Conservation (phyloP, 805 yeast species). For the Candida pseudofarinosa region DNA sequence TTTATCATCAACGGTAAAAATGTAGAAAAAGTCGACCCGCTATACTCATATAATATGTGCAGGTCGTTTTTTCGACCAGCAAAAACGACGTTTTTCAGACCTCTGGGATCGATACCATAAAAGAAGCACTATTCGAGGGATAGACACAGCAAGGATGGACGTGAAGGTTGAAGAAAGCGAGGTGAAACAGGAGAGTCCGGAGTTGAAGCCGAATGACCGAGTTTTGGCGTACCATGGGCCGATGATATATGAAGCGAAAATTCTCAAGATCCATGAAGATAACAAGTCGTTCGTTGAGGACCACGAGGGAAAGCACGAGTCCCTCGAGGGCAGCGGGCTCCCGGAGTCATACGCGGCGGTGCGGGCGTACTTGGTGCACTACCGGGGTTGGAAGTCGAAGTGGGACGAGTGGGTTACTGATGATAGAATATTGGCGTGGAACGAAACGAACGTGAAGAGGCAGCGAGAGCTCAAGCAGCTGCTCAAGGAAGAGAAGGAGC, state of each 20-base stretch:
- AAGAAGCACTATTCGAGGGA: neutral
- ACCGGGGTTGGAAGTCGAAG: conserved; percentile 90
- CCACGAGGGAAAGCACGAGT: conserved; percentile 36
- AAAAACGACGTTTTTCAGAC: neutral
- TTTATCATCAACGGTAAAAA: neutral
- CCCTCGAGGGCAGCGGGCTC: conserved; percentile 24
- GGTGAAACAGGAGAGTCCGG: neutral
- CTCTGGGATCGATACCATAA: neutral
- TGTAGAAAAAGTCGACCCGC: neutral
- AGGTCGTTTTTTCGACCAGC: neutral
- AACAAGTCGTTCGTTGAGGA: conserved; percentile 37
- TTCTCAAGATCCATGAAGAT: conserved; percentile 60
- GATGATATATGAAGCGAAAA: conserved; percentile 81
- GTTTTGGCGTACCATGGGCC: conserved; percentile 87
- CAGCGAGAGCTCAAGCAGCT: conserved; percentile 54
- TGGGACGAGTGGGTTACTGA: conserved; percentile 96
- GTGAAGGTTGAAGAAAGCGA: neutral
- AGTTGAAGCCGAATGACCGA: conserved; percentile 19
- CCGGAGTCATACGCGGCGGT: conserved; percentile 22
- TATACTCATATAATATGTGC: neutral
- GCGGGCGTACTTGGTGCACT: conserved; percentile 69
- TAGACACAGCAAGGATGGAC: neutral
- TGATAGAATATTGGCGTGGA: conserved; percentile 63
- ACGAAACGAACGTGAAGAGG: conserved; percentile 60
- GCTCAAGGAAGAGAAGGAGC: conserved; percentile 12